These are phyloP conservation scores for Cladobotryum mycophilum DNA, from an alignment of 2,329 filamentous ascomycete species.

Conservation along the genomic window DNA sequence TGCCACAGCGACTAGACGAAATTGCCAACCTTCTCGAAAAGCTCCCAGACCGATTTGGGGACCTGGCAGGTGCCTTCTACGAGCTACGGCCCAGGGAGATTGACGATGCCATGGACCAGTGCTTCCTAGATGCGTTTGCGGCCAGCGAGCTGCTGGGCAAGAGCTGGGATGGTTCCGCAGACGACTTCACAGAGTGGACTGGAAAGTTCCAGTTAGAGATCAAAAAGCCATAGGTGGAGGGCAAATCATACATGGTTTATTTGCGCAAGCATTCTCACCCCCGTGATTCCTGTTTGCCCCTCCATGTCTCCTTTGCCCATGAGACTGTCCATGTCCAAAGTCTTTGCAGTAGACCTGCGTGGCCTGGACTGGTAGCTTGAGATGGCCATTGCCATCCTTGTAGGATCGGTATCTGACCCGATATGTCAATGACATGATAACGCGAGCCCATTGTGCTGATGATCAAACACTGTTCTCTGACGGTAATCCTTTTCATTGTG, in stretches of 20 bases:
- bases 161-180: constrained; percentile 58
- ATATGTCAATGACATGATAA: constrained; percentile 5
- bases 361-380: not conserved
- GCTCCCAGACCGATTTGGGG: constrained; percentile 63
- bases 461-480: not conserved
- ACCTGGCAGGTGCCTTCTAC: constrained; percentile 68
- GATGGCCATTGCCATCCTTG: not conserved
- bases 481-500: not conserved
- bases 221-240: constrained; percentile 30
- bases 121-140: constrained; percentile 53
- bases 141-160: constrained; percentile 49
- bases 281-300: not conserved
- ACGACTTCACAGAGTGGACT: constrained; percentile 78
- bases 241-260: not conserved
- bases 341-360: not conserved
- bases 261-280: not conserved
- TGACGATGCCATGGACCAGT: constrained; percentile 51
- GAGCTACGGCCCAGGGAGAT: constrained; percentile 55
- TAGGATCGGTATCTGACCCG: not conserved
- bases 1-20: constrained; percentile 46
- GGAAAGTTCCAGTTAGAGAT: constrained; percentile 49
- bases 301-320: not conserved
- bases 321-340: not conserved
- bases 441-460: not conserved
- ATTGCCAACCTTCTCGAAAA: constrained; percentile 49